Evolutionary conservation across 805 yeast species (phyloP).

Genomic region (Osmozyma mogii): DNA sequence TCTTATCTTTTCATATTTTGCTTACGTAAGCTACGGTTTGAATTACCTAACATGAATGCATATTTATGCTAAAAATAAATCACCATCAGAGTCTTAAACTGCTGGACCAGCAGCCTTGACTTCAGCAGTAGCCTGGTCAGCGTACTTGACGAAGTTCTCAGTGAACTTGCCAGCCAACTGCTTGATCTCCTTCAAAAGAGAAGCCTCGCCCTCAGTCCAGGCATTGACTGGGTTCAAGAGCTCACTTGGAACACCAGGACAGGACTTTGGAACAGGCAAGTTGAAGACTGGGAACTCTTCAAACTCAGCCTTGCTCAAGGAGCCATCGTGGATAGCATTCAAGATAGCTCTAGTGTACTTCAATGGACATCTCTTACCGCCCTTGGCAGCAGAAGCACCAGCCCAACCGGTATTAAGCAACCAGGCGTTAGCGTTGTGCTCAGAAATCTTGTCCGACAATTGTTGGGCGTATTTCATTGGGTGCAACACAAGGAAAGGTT

Average conservation of each 20-base stretch:
- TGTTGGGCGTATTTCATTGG: slow-evolving; percentile 98
- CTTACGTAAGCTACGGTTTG: neutral
- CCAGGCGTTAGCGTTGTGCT: slow-evolving; percentile 92
- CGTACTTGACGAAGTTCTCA: slow-evolving; percentile 81
- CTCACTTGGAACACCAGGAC: slow-evolving; percentile 76
- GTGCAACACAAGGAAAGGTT: slow-evolving; percentile 95
- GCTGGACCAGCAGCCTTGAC: slow-evolving; percentile 92
- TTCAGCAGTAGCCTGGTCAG: slow-evolving; percentile 74
- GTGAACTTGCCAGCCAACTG: slow-evolving; percentile 70
- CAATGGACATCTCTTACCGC: slow-evolving; percentile 96
- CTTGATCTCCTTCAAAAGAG: slow-evolving; percentile 35
- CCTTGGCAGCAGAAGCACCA: slow-evolving; percentile 84
- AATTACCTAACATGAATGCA: neutral
- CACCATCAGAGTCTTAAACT: slow-evolving; percentile 19
- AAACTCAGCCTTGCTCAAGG: slow-evolving; percentile 68
- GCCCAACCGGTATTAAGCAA: slow-evolving; percentile 98
- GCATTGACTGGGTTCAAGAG: slow-evolving; percentile 79
- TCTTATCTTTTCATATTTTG: neutral
- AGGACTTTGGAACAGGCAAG: slow-evolving; percentile 75
- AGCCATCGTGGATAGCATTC: slow-evolving; percentile 91
- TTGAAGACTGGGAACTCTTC: slow-evolving; percentile 84
- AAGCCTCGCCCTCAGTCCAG: slow-evolving; percentile 49
- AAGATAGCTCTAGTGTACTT: slow-evolving; percentile 95
- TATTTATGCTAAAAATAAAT: too few relatives aligned
- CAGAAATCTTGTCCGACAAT: slow-evolving; percentile 83